Base-by-base conservation (phyloP, 371 early-diverging fungal genomes). In the Apophysomyces sp. region DNA sequence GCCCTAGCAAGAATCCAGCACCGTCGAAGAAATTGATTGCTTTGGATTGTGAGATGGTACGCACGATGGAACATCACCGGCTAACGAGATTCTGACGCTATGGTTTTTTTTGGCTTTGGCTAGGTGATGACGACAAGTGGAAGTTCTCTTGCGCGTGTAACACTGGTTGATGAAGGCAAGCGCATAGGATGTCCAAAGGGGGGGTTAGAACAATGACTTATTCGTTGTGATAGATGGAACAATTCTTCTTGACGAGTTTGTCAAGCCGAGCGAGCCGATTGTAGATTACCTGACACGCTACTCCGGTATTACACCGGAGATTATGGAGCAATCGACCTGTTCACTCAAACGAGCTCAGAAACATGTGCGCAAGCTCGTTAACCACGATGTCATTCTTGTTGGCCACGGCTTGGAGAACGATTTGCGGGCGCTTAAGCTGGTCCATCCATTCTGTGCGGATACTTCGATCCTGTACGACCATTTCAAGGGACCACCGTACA, bases 1-100 rank as follows among this genome's bases (percentile, higher is more conserved):
- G 65, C 28, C 67, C 81, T 0, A 70, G 61, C 3, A 55, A 52
- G 8, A 51, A 65, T 11, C 57, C 72, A 3, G 44, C 56, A 3
- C 62, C 67, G 15, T 63, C 67, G 37, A 78, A 73, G 51, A 55
- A 66, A 28, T 44, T 89, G 55, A 63, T 92, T 24, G 92, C 89
- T 32, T 61, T 91, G 28, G 94, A 94, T 81, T 92, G 93, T 82
- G 94, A 94, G 72, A 94, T 92, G 92, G 88, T 89, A 72, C n/a
- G n/a, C n/a, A n/a, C n/a, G n/a, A n/a, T n/a, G n/a, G n/a, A n/a
- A n/a, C n/a, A n/a, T n/a, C n/a, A 16, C 24, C 3, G 52, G 29
- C 4, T 30, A 4, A 8, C 26, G 37, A 15, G 8, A 37, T 63
- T 39, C 2, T 11, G n/a, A n/a, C n/a, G 11, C 7, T 15, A 6